Evolutionary conservation across 1,139 yeast species (phyloP).

Genomic region (Geotrichum histeridarum): DNA sequence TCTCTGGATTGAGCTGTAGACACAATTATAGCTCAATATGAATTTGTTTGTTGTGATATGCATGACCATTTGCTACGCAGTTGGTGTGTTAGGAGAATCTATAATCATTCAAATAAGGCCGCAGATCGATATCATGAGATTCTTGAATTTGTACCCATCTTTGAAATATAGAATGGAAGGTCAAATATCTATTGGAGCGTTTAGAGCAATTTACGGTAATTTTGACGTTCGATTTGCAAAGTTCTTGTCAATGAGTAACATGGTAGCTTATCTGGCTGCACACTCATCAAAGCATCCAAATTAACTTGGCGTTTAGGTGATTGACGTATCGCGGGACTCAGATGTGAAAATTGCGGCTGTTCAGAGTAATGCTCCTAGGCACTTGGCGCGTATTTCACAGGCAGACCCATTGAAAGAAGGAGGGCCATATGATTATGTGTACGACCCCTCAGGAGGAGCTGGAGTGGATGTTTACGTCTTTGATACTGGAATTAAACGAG

Average conservation of each 20-base stretch:
- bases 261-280: constrained; percentile 19
- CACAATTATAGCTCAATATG: background rate
- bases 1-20: no score
- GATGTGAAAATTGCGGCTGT: constrained; percentile 31
- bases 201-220: constrained; percentile 31
- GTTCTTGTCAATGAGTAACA: constrained; percentile 26
- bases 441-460: constrained; percentile 43
- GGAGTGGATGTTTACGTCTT: constrained; percentile 67
- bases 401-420: constrained; percentile 38
- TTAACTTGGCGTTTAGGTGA: constrained; percentile 24
- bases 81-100: constrained; percentile 10
- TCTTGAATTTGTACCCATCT: constrained; percentile 29
- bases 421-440: constrained; percentile 40
- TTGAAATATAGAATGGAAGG: constrained; percentile 26
- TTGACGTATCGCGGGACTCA: constrained; percentile 32
- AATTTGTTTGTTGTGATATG: background rate
- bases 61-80: background rate
- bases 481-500: constrained; percentile 63
- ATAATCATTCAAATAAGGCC: constrained; percentile 30
- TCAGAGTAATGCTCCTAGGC: constrained; percentile 60
- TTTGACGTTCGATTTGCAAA: constrained; percentile 27
- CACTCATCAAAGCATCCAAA: background rate
- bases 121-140: constrained; percentile 25
- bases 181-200: constrained; percentile 27
- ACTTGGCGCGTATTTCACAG: constrained; percentile 60